These are phyloP conservation scores for Ganoderma meredithae DNA, from an alignment of 1,284 basidiomycete species.

Conservation along the genomic window DNA sequence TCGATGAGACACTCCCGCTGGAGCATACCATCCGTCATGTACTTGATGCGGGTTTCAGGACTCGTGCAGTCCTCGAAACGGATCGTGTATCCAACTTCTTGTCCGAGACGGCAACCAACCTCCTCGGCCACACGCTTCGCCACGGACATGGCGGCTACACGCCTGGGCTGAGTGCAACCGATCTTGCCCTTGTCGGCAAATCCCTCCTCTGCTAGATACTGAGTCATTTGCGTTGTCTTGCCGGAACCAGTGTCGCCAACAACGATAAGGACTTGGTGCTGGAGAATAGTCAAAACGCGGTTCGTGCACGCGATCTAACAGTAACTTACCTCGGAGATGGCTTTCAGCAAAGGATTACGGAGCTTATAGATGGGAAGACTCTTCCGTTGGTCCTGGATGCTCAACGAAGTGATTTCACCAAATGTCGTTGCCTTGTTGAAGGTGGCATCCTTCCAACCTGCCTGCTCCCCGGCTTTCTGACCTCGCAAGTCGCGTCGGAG, in stretches of 20 bases:
- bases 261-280: slow-evolving; percentile 93
- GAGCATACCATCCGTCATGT: slow-evolving; percentile 99
- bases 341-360: slow-evolving; percentile 90
- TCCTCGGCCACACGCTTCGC: slow-evolving; percentile 99
- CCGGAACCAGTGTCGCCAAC: slow-evolving; percentile 90
- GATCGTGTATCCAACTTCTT: slow-evolving; percentile 98
- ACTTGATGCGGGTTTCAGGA: slow-evolving; percentile 98
- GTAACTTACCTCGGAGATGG: slow-evolving; percentile 82
- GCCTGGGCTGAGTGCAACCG: slow-evolving; percentile 97
- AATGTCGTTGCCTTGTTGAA: slow-evolving; percentile 98
- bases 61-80: slow-evolving; percentile 99
- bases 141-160: slow-evolving; percentile 99
- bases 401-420: slow-evolving; percentile 89
- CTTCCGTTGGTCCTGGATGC: slow-evolving; percentile 93
- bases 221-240: slow-evolving; percentile 86
- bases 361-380: slow-evolving; percentile 96
- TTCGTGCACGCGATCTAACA: slow-evolving; percentile 14
- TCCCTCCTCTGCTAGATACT: slow-evolving; percentile 81
- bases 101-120: slow-evolving; percentile 94
- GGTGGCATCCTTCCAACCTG: slow-evolving; percentile 92
- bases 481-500: slow-evolving; percentile 84
- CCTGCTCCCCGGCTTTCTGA: slow-evolving; percentile 83
- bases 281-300: slow-evolving; percentile 37
- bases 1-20: slow-evolving; percentile 97
- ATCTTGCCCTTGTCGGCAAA: slow-evolving; percentile 86